Percentiles rank a stretch among this genome's conserved stretches.
These are phyloP conservation scores for Cymbidium sinense DNA, from an alignment of 106 monocot species.

Conservation along the genomic window DNA sequence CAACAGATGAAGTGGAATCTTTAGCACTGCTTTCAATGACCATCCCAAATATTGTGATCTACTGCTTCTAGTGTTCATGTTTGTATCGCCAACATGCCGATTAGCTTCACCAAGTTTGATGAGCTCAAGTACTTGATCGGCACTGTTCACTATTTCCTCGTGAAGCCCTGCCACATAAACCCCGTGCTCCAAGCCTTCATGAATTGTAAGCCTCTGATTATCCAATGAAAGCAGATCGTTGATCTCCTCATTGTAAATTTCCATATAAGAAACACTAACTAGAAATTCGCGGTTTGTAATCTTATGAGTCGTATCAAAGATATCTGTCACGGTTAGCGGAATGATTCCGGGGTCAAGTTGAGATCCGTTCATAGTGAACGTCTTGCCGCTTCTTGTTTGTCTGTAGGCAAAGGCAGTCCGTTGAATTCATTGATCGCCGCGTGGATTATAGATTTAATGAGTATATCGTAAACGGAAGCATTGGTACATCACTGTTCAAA, in stretches of 20 bases:
- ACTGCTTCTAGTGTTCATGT: slow-evolving; percentile 87
- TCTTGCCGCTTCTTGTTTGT: slow-evolving; percentile 95
- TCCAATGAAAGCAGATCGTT: too few species aligned
- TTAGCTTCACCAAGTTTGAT: slow-evolving; percentile 82
- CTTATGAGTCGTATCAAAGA: too few species aligned
- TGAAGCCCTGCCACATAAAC: slow-evolving; percentile 76
- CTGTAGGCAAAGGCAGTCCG: slow-evolving; percentile 93
- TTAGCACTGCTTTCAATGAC: slow-evolving; percentile 89
- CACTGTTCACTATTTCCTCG: too few species aligned
- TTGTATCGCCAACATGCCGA: slow-evolving; percentile 92
- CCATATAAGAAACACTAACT: slow-evolving; percentile 96
- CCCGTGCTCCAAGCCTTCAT: slow-evolving; percentile 94
- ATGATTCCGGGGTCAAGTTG: slow-evolving; percentile 71
- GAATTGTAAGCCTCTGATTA: too few species aligned
- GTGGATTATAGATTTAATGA: too few species aligned
- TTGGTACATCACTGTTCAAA: slow-evolving; percentile 57
- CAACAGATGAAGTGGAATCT: slow-evolving; percentile 23
- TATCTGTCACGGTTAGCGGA: slow-evolving; percentile 60
- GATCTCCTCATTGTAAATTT: too few species aligned
- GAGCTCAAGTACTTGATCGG: too few species aligned
- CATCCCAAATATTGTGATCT: slow-evolving; percentile 99
- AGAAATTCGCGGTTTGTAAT: slow-evolving; percentile 68
- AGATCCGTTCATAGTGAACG: too few species aligned
- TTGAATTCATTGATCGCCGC: slow-evolving; percentile 82
- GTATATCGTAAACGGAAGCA: slow-evolving; percentile 35